Evolutionary conservation across 495 filamentous ascomycete species (phyloP), one percentile per base, ranked within the genome.

Genomic region (Penicillium goetzii): DNA sequence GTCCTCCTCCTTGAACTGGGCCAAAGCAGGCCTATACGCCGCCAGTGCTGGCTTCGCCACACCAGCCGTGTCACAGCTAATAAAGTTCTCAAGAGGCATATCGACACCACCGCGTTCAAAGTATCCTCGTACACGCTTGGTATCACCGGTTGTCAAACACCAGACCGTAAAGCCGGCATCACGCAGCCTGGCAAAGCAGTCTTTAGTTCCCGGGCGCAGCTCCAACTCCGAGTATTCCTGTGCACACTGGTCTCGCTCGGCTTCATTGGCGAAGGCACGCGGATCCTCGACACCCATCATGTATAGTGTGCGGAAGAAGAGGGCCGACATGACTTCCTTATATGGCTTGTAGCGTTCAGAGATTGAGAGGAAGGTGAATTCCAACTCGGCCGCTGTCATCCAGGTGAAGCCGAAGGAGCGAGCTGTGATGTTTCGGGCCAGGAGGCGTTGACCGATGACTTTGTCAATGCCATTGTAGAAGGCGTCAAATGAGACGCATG

Each of bases 311-410:
- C 77, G 78, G 63, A 74, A 82, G 65, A 81, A 82, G 17, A 80
- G 53, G 4, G 77, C 68, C 10, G 47, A 55, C 17, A 79, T 56
- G 14, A 81, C 58, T 6, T 77, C 67, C 51, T 66, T 67, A 67
- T 72, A 81, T 4, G 72, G 72, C 7, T 45, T 60, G 62, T 78
- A 76, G n/a, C 74, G 68, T 43, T 69, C 68, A 0, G 76, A 78
- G n/a, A 81, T 76, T 15, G 69, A 72, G 32, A 81, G 72, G 56
- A 72, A 77, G n/a, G 75, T 76, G 65, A 68, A 81, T 64, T 81
- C 78, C 1, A 70, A 72, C 58, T 81, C 78, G 0, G 77, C 76
- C 17, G 73, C 76, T 52, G 66, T 68, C 72, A 77, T 75, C 80
- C 80, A 81, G 17, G 68, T 67, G 62, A 74, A 82, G 3, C 76